Evolutionary conservation across 169 alveolate genomes (phyloP), one percentile per base, ranked within the genome.

Genomic region (Cryptosporidium sp.): DNA sequence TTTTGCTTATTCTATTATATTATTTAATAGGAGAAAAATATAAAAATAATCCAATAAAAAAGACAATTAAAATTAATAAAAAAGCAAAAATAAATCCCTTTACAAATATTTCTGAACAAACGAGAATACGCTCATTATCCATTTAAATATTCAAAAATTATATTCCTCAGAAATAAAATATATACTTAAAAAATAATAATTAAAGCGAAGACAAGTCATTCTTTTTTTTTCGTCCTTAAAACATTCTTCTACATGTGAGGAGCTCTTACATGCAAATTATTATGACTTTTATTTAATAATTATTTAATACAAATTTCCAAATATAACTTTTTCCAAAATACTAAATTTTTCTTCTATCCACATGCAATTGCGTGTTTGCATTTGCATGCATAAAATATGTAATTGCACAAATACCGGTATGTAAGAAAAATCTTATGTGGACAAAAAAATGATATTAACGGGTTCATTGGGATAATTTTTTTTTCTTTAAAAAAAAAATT

Each of bases 361-460:
- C 72, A 65, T 65, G 70, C 23, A 62, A 62, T 1, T 62, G 7
- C 70, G 29, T 62, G 42, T 62, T 31, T 10, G 45, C 70, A 62
- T 65, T 31, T 62, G 48, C 72, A 26, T n/a, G 72, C 48, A 37
- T 65, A 29, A 8, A 56, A 16, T 48, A 1, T 48, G 23, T 16
- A 9, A 3, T 14, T 48, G 0, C 21, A 14, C 23, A 48, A 48
- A 48, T 48, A 48, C 56, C 56, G 56, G 56, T 48, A 48, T 48
- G 21, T 21, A 14, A 45, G n/a, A 48, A 48, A 48, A 48, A 14
- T 14, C 3, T 23, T 37, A 56, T 23, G 67, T 56, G 67, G 67
- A 56, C 35, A 26, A 26, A 26, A 9, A 9, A 23, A 9, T 5
- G 8, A 23, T 9, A 53, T 18, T 3, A 23, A 14, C 1, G n/a